Conservation (phyloP, 2,329 filamentous ascomycete species). For the Rhynchosporium graminicola region DNA sequence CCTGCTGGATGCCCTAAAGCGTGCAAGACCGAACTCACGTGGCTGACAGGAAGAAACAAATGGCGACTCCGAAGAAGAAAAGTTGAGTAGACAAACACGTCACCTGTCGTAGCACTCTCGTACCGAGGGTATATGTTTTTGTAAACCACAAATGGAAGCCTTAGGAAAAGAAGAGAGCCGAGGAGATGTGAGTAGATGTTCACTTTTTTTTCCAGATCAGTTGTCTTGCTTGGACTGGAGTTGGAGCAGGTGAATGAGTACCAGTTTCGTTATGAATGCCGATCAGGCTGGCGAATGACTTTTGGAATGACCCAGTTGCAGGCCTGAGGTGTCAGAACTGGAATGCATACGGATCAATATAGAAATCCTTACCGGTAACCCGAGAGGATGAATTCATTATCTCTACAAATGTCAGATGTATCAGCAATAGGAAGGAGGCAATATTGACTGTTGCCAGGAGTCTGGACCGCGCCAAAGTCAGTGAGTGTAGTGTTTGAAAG, state of each 20-base stretch:
- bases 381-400: background rate
- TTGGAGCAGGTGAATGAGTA: background rate
- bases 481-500: background rate
- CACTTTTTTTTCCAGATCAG: background rate
- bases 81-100: conserved; percentile 44
- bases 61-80: conserved; percentile 43
- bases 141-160: background rate
- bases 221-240: no score
- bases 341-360: no score
- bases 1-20: background rate
- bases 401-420: background rate
- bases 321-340: no score
- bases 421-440: background rate
- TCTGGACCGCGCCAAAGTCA: background rate
- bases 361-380: background rate
- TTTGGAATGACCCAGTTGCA: no score
- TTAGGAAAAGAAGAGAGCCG: background rate
- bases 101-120: conserved; percentile 36
- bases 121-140: background rate
- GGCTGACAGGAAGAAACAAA: conserved; percentile 46
- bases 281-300: conserved; percentile 3
- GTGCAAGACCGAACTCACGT: conserved; percentile 33
- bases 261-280: conserved; percentile 11
- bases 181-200: conserved; percentile 12
- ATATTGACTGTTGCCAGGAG: background rate